Base-by-base conservation (phyloP, 495 filamentous ascomycete genomes). In the Hypomontagnella submonticulosa region DNA sequence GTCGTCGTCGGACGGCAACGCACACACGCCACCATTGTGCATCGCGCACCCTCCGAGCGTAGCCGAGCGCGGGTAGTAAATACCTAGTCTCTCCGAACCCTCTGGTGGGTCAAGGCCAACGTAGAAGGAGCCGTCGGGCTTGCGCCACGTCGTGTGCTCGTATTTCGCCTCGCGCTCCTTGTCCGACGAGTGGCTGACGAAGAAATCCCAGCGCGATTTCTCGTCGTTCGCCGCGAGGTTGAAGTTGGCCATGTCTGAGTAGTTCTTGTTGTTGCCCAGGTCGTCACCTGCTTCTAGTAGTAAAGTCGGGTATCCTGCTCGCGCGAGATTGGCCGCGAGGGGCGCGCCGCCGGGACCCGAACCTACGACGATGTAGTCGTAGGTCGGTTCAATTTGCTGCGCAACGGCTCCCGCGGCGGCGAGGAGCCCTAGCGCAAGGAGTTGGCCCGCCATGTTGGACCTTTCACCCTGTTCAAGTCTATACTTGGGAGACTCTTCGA, bases 281-380 rank as follows among this genome's bases (percentile, higher is more conserved):
- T 90, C 87, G 48, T 83, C 80, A 16, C 88, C 88, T 0, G 88
- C 85, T 66, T 90, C 88, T 40, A 90, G 77, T 8, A 90, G 73
- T 4, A 89, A 79, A 0, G 84, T 85, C 37, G 78, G 84, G 64
- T 84, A 83, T 10, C 86, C 87, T 19, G 84, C 85, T 19, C 83
- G 73, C 2, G 86, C 88, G 9, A 90, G 83, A 11, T 85, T 81
- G 8, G 82, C 81, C 0, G 88, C 87, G 3, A 90, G 69, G 7
- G 86, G 86, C 4, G 85, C 86, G 8, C 88, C 88, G 13, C 88
- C 88, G 3, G 88, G 84, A 15, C 88, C 88, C 34, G 81, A 84
- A 33, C 88, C 88, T 0, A 90, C 84, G 16, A 90, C 79, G 54
- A 90, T 81, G 72, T 89, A 90, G 58, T 90, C 88, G 69, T 88